phyloP scores from a whole-genome alignment of 2,329 filamentous ascomycete species.

The Metarhizium guizhouense region DNA sequence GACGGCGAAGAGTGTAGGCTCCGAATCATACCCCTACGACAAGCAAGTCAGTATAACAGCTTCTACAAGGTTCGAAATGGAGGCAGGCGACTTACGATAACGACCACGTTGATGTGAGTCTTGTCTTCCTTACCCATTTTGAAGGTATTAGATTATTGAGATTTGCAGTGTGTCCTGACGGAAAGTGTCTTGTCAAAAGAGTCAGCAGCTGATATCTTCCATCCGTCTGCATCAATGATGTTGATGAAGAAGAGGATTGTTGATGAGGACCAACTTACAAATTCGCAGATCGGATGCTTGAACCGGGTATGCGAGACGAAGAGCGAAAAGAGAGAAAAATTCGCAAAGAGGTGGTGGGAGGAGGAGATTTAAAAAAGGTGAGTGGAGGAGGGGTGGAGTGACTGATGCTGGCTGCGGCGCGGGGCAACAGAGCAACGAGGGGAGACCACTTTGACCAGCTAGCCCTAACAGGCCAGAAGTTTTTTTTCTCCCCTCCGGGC shows the following conservation, averaged over 20 bases:
- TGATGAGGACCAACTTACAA: slow-evolving; percentile 20
- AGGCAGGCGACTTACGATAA: slow-evolving; percentile 54
- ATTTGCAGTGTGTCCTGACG: slow-evolving; percentile 5
- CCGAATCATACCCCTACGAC: slow-evolving; percentile 18
- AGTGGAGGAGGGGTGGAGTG: slow-evolving; percentile 19
- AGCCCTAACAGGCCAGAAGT: slow-evolving; percentile 27
- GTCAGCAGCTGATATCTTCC: background rate
- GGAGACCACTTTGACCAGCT: slow-evolving; percentile 6
- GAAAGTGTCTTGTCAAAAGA: slow-evolving; percentile 1
- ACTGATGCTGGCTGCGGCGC: slow-evolving; percentile 20
- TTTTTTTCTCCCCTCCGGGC: slow-evolving; percentile 13
- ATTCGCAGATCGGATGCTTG: slow-evolving; percentile 35
- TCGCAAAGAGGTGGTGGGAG: slow-evolving; percentile 26
- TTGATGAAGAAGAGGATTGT: background rate
- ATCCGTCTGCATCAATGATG: slow-evolving; percentile 3
- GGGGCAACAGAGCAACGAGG: slow-evolving; percentile 21
- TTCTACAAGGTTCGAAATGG: background rate
- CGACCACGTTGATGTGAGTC: slow-evolving; percentile 95
- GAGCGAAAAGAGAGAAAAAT: slow-evolving; percentile 29
- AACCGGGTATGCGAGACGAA: slow-evolving; percentile 36
- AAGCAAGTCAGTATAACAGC: slow-evolving; percentile 10
- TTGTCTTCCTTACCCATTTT: slow-evolving; percentile 74
- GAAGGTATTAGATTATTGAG: background rate
- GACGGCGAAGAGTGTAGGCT: slow-evolving; percentile 7
- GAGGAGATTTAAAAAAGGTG: slow-evolving; percentile 29